These are phyloP conservation scores for Polychytrium aggregatum DNA, from an alignment of 192 early-diverging fungal genomes.

Conservation along the genomic window DNA sequence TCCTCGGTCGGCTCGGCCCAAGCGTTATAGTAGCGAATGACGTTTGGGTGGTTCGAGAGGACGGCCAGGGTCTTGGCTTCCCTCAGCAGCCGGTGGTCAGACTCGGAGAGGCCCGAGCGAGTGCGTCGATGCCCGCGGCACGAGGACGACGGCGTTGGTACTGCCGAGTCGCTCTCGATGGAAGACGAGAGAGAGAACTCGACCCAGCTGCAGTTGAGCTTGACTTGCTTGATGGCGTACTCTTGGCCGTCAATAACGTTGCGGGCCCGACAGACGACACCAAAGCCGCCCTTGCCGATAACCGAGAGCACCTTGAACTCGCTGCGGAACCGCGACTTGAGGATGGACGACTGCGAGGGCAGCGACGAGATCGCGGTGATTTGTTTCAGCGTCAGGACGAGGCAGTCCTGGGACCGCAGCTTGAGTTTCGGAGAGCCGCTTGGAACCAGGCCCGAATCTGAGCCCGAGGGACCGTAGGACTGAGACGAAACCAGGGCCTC, in stretches of 20 bases:
- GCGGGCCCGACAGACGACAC: constrained; percentile 22
- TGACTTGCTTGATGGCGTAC: constrained; percentile 42
- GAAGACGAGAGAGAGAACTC: constrained; percentile 16
- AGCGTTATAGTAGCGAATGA: constrained; percentile 31
- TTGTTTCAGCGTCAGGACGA: background rate
- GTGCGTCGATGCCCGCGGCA: background rate
- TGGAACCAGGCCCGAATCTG: no score
- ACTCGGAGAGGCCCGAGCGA: constrained; percentile 5
- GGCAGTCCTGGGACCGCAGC: background rate
- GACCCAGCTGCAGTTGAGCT: constrained; percentile 18
- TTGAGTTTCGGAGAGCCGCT: no score
- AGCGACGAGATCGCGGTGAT: no score
- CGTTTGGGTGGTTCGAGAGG: constrained; percentile 33
- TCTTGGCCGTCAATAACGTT: constrained; percentile 33
- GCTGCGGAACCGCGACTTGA: background rate
- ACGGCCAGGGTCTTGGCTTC: constrained; percentile 38
- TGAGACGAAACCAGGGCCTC: no score
- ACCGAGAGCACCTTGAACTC: constrained; percentile 8
- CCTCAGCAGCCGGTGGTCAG: constrained; percentile 23
- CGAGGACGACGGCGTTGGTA: background rate
- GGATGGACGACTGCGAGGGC: background rate
- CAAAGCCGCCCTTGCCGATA: constrained; percentile 25
- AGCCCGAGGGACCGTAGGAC: no score
- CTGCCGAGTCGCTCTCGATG: background rate
- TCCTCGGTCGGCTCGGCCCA: constrained; percentile 28